Percentiles rank a stretch among this genome's conserved stretches.
Evolutionary conservation across 768 basidiomycete species (phyloP).

Genomic region (Serendipita indica): DNA sequence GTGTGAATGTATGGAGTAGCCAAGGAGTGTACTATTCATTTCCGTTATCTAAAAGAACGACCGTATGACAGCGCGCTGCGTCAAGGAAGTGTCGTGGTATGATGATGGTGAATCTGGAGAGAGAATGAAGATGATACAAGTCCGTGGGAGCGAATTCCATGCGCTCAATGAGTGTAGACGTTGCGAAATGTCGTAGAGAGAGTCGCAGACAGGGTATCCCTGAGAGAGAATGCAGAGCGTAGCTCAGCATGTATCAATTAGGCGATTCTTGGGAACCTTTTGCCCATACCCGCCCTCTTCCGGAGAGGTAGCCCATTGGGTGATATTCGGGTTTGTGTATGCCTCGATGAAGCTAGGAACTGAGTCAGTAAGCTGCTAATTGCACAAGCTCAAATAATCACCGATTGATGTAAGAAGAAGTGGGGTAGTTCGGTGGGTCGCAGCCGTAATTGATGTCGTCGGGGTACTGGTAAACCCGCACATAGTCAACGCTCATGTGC

Average conservation of each 20-base stretch:
- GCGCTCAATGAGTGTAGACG: too few species aligned
- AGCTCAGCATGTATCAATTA: constrained; percentile 5
- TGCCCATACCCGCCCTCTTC: background rate
- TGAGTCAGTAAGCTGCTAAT: background rate
- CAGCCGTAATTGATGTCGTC: constrained; percentile 55
- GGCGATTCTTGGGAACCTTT: background rate
- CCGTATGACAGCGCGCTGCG: too few species aligned
- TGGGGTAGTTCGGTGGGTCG: constrained; percentile 64
- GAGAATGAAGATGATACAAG: too few species aligned
- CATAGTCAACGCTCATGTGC: constrained; percentile 75
- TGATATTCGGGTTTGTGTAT: constrained; percentile 7
- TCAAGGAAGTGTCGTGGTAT: too few species aligned
- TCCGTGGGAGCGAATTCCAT: too few species aligned
- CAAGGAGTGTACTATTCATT: too few species aligned
- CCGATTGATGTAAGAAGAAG: constrained; percentile 44
- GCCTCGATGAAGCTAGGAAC: background rate
- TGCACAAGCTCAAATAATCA: constrained; percentile 6
- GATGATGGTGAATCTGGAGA: too few species aligned
- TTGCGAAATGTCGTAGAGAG: too few species aligned
- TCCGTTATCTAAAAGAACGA: too few species aligned
- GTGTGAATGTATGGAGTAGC: too few species aligned
- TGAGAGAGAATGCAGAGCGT: too few species aligned
- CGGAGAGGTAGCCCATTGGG: background rate
- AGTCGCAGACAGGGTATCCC: too few species aligned
- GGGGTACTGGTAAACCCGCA: constrained; percentile 71